These are phyloP conservation scores for Myrmaecium sp. DNA, from an alignment of 2,329 filamentous ascomycete genomes.

Conservation along the genomic window DNA sequence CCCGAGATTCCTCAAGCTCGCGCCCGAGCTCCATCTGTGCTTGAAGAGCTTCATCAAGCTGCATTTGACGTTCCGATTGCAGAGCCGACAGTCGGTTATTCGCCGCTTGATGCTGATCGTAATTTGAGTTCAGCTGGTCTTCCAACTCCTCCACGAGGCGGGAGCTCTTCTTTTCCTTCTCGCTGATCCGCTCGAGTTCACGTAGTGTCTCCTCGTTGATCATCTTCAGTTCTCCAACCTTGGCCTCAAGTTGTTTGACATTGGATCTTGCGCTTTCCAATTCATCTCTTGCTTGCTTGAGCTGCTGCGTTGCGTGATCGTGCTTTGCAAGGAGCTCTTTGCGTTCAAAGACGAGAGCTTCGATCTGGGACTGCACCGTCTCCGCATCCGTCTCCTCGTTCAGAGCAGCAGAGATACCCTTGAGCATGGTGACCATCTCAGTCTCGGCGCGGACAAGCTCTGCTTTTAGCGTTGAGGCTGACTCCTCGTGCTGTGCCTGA, in stretches of 20 bases:
- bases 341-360: constrained; percentile 26
- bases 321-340: constrained; percentile 25
- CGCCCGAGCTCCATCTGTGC: constrained; percentile 29
- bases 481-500: constrained; percentile 10
- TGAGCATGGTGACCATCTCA: constrained; percentile 41
- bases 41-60: constrained; percentile 22
- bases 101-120: constrained; percentile 74
- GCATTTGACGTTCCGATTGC: constrained; percentile 27
- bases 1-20: constrained; percentile 63
- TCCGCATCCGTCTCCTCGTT: constrained; percentile 40
- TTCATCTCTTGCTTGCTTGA: constrained; percentile 25
- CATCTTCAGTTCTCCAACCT: constrained; percentile 27
- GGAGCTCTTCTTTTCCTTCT: constrained; percentile 76
- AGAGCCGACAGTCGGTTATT: constrained; percentile 70
- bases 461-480: constrained; percentile 35
- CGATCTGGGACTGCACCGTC: constrained; percentile 25
- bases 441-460: constrained; percentile 42
- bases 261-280: constrained; percentile 23
- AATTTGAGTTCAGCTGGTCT: constrained; percentile 88
- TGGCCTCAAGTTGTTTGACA: constrained; percentile 23
- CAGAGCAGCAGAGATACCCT: constrained; percentile 45
- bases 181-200: constrained; percentile 38
- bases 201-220: constrained; percentile 38
- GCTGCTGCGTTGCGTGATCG: constrained; percentile 25
- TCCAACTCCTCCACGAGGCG: constrained; percentile 89